Percentiles rank a stretch among this genome's conserved stretches.
phyloP scores from a whole-genome alignment of 306 rosid species.

The Trifolium dubium region DNA sequence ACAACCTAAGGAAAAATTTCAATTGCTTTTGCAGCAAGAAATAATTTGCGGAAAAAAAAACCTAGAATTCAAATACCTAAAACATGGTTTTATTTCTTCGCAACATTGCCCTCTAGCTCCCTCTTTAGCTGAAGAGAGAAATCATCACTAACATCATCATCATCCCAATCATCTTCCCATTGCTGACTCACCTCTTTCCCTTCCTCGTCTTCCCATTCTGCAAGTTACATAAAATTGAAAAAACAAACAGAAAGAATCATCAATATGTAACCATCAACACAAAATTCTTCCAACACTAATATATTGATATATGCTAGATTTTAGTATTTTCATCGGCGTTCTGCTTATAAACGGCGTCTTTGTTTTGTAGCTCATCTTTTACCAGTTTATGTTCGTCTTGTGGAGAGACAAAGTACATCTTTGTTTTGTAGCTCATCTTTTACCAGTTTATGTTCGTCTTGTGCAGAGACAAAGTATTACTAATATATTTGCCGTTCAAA shows the following conservation, averaged over 20 bases:
- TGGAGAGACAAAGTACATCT: no score
- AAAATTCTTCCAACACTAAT: no score
- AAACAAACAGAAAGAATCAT: constrained; percentile 25
- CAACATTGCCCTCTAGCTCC: constrained; percentile 75
- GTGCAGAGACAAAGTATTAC: no score
- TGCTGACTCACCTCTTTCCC: constrained; percentile 79
- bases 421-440: no score
- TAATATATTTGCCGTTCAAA: no score
- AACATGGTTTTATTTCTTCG: constrained; percentile 40
- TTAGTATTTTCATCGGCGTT: no score
- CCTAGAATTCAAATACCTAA: constrained; percentile 31
- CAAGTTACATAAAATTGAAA: constrained; percentile 20
- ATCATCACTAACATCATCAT: constrained; percentile 88
- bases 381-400: no score
- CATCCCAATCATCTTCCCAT: constrained; percentile 99
- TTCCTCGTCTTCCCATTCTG: constrained; percentile 81
- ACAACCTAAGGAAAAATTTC: constrained; percentile 18
- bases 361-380: no score
- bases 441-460: no score
- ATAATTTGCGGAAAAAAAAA: neutral
- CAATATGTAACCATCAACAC: neutral
- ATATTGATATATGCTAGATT: no score
- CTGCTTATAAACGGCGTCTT: no score
- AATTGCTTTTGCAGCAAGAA: constrained; percentile 28
- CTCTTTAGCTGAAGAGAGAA: constrained; percentile 83